These are phyloP conservation scores for Ensete glaucum DNA, from an alignment of 176 grass and related monocot species.

Conservation along the genomic window DNA sequence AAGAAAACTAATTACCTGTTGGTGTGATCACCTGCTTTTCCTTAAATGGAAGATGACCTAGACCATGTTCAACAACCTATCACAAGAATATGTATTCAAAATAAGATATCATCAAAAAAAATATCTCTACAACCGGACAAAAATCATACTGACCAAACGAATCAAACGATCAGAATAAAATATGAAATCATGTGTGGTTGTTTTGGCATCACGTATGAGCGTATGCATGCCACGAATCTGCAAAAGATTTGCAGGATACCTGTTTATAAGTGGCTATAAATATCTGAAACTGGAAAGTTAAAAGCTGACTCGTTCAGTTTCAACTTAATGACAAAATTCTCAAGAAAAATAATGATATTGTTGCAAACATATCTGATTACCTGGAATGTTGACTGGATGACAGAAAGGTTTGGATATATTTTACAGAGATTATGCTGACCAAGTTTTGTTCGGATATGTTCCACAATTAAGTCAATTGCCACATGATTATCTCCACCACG, in stretches of 20 bases:
- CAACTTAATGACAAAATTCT: conserved; percentile 1
- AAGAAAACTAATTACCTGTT: conserved; percentile 39
- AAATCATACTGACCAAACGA: conserved; percentile 47
- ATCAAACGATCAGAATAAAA: conserved; percentile 95
- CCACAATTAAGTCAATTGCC: conserved; percentile 84
- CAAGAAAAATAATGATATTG: conserved; percentile 11
- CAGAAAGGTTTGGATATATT: conserved; percentile 69
- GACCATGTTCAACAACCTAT: conserved; percentile 86
- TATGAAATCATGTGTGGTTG: conserved; percentile 80
- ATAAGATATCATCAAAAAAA: conserved; percentile 1
- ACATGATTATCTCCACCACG: conserved; percentile 87
- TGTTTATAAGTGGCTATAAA: conserved; percentile 1
- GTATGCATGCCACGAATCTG: conserved; percentile 97
- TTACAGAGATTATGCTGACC: conserved; percentile 90
- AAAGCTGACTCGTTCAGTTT: background rate
- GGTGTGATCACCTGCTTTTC: conserved; percentile 87
- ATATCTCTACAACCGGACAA: conserved; percentile 15
- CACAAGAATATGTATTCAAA: conserved; percentile 21
- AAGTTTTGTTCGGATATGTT: conserved; percentile 85
- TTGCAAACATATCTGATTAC: conserved; percentile 23
- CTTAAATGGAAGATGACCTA: conserved; percentile 89
- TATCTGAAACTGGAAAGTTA: conserved; percentile 11
- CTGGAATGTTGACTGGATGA: conserved; percentile 93
- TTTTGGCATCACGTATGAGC: conserved; percentile 69
- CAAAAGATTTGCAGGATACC: conserved; percentile 3